Conservation (phyloP, 495 filamentous ascomycete genomes). For the Mytilinidion resinicola region DNA sequence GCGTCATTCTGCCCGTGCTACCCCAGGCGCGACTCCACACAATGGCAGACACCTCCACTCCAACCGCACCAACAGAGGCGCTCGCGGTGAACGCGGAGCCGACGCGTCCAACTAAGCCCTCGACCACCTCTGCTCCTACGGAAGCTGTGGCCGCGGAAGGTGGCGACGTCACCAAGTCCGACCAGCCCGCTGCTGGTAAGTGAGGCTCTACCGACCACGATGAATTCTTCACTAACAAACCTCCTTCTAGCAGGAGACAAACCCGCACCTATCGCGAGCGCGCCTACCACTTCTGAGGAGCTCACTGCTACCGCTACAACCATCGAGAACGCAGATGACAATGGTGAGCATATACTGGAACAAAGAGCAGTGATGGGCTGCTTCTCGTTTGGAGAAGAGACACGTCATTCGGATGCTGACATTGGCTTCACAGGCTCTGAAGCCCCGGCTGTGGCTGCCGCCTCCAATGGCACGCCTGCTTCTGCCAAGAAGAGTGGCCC, state of each 20-base stretch:
- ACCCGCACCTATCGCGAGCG: neutral
- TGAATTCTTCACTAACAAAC: neutral
- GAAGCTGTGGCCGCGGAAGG: constrained; percentile 5
- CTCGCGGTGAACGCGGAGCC: constrained; percentile 13
- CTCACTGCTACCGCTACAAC: neutral
- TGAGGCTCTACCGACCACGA: constrained; percentile 1
- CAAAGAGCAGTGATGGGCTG: neutral
- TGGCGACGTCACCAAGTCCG: constrained; percentile 11
- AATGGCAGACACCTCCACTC: constrained; percentile 22
- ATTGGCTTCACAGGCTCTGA: neutral
- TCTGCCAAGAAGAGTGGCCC: constrained; percentile 32
- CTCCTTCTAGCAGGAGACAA: neutral
- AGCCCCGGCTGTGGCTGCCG: neutral
- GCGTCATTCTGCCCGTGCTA: constrained; percentile 22
- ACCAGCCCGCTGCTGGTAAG: constrained; percentile 15
- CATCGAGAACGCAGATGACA: neutral
- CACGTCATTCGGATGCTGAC: neutral
- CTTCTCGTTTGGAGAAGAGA: neutral
- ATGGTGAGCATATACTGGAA: neutral
- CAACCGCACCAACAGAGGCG: constrained; percentile 10
- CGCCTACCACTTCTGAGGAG: constrained; percentile 1
- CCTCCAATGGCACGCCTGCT: constrained; percentile 30
- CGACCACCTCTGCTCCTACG: constrained; percentile 1
- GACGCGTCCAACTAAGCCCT: constrained; percentile 16
- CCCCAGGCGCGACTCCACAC: constrained; percentile 17